Base-by-base conservation (phyloP, 345 rosid species). In the Sisymbrium irio region DNA sequence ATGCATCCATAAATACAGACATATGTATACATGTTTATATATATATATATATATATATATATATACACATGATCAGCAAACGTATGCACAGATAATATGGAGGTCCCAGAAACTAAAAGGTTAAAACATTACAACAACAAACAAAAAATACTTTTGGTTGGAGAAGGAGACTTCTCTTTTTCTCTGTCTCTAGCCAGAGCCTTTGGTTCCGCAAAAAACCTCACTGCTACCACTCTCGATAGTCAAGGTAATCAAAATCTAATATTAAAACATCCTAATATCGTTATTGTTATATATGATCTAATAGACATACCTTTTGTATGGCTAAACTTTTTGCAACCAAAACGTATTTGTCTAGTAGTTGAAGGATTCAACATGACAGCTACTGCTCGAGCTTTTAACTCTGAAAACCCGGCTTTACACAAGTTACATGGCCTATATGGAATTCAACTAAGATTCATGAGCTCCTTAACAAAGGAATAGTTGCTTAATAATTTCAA, bases 121-220 rank as follows among this genome's bases (percentile, higher is more conserved):
- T 78, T 81, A 50, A 69, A 7, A 25, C 83, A 84, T 62, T 85
- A 84, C 50, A 69, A 39, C 32, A 78, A 78, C 57, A 49, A 11
- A 7, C 80, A 89, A 7, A 71, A 73, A 33, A 77, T 86, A 47
- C 79, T 86, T 35, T 44, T 86, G 12, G 86, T 87, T 1, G 89
- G 90, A 3, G 87, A 89, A 70, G 91, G 88, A 2, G 84, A 79
- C 73, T 89, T 87, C 66, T 86, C 89, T 0, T 86, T 87, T 62
- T 65, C 87, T 3, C 67, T 54, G 27, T 83, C 78, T 81, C 79
- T 86, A 56, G 93, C 82, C 36, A 72, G 13, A 20, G 79, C 83
- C 9, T 85, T 90, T 46, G 82, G 86, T 37, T 83, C 85, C 7
- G 83, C 87, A 18, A 0, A 54, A 8, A 88, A 83, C 69, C 74